Evolutionary conservation across 2,329 filamentous ascomycete genomes (phyloP).

Genomic region (Zasmidium citrigriseum): DNA sequence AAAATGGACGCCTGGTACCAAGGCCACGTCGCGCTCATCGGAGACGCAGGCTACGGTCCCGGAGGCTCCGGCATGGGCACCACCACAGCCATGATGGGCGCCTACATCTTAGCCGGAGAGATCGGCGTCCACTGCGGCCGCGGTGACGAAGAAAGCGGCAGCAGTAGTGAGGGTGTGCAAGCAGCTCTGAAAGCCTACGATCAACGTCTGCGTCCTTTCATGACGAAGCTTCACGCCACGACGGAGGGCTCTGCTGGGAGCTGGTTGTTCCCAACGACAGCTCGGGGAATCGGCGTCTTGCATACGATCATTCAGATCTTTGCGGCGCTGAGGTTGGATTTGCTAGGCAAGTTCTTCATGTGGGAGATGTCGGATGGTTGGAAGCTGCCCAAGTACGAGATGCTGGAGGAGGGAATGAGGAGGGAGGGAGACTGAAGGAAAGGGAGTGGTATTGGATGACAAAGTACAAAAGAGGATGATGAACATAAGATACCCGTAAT

Average conservation of each 20-base stretch:
- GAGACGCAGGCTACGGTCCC: constrained; percentile 26
- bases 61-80: constrained; percentile 25
- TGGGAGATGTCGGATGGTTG: constrained; percentile 3
- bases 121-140: constrained; percentile 10
- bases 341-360: constrained; percentile 10
- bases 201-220: constrained; percentile 20
- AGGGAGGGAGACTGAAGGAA: neutral
- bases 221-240: constrained; percentile 18
- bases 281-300: constrained; percentile 30
- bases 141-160: neutral
- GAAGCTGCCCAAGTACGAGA: constrained; percentile 6
- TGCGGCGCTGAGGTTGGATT: constrained; percentile 13
- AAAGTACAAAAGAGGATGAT: neutral
- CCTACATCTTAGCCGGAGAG: constrained; percentile 30
- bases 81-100: constrained; percentile 26
- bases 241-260: constrained; percentile 13
- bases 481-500: neutral
- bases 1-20: constrained; percentile 21
- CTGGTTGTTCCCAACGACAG: constrained; percentile 34
- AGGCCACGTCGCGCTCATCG: constrained; percentile 30
- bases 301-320: constrained; percentile 23
- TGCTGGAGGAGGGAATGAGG: neutral
- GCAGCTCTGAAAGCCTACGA: constrained; percentile 24
- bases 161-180: constrained; percentile 3
- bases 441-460: neutral